Evolutionary conservation across 2,329 filamentous ascomycete species (phyloP).

Genomic region (Ophiostoma perfectum): DNA sequence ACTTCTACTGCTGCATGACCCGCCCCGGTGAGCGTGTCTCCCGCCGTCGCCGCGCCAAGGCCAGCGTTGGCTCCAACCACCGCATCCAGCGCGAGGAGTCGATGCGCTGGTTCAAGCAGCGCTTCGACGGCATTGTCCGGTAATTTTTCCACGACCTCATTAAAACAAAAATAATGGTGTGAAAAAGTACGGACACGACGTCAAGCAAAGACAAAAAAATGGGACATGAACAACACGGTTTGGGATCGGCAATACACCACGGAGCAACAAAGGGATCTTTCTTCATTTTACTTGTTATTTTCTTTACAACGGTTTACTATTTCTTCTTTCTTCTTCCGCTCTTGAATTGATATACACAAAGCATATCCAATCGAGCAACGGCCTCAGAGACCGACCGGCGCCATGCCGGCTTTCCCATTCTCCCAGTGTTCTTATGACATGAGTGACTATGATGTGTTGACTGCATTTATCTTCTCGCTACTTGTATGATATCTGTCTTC

Average conservation of each 20-base stretch:
- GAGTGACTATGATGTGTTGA: neutral
- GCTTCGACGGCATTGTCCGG: conserved; percentile 98
- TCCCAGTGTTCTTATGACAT: neutral
- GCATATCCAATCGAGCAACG: conserved; percentile 54
- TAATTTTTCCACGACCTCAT: conserved; percentile 50
- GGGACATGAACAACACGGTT: conserved; percentile 17
- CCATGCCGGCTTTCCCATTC: conserved; percentile 54
- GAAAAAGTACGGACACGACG: conserved; percentile 1
- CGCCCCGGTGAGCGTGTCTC: conserved; percentile 96
- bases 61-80: conserved; percentile 80
- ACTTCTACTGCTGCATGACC: conserved; percentile 99
- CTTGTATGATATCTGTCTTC: neutral
- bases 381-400: conserved; percentile 70
- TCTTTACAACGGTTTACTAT: neutral
- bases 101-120: conserved; percentile 86
- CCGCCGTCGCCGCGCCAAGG: conserved; percentile 86
- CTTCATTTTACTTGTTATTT: conserved; percentile 14
- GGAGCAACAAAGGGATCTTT: conserved; percentile 19
- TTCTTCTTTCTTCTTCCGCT: conserved; percentile 32
- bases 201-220: neutral
- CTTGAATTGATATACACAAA: conserved; percentile 41
- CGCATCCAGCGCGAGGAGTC: conserved; percentile 92
- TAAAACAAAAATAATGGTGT: conserved; percentile 23
- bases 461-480: neutral
- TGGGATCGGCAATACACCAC: conserved; percentile 19